A percentile compares a stretch with the other conserved stretches of the same genome.
These are phyloP conservation scores for Sequoiadendron giganteum DNA, from an alignment of 75 land plant genomes.

Conservation along the genomic window DNA sequence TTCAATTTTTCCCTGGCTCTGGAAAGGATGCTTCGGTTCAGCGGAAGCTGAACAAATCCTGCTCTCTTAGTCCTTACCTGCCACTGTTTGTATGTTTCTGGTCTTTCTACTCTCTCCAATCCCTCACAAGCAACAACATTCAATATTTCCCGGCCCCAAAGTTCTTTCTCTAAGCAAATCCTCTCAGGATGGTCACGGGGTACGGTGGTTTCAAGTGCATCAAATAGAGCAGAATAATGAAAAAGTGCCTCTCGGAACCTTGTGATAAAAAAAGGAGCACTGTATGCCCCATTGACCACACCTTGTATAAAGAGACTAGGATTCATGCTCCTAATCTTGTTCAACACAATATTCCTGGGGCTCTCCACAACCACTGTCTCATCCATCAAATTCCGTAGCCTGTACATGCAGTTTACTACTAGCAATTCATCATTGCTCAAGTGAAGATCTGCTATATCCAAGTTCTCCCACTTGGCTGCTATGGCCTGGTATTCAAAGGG, in stretches of 20 bases:
- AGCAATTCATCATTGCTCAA: slow-evolving; percentile 57
- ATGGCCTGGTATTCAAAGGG: slow-evolving; percentile 81
- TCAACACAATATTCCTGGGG: slow-evolving; percentile 63
- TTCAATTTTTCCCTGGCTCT: slow-evolving; percentile 36
- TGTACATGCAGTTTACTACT: slow-evolving; percentile 58
- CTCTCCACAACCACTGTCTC: slow-evolving; percentile 67
- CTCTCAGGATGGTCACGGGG: slow-evolving; percentile 53
- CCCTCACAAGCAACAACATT: slow-evolving; percentile 92
- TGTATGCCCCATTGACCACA: slow-evolving; percentile 64
- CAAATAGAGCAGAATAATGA: slow-evolving; percentile 66
- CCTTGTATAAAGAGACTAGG: slow-evolving; percentile 68
- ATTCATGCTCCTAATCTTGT: slow-evolving; percentile 56
- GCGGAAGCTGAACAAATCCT: slow-evolving; percentile 61
- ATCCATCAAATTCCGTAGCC: slow-evolving; percentile 64
- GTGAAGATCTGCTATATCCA: slow-evolving; percentile 50
- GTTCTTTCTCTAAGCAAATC: slow-evolving; percentile 45
- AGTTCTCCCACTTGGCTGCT: slow-evolving; percentile 77
- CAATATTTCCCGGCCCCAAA: slow-evolving; percentile 60
- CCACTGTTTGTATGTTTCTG: slow-evolving; percentile 94
- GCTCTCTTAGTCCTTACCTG: slow-evolving; percentile 62
- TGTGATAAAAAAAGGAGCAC: slow-evolving; percentile 76
- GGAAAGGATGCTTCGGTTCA: slow-evolving; percentile 30
- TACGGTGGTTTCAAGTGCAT: slow-evolving; percentile 55
- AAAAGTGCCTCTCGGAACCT: slow-evolving; percentile 78
- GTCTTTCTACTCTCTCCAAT: slow-evolving; percentile 70